Percentiles rank a stretch among this genome's conserved stretches.
These are phyloP conservation scores for Stentor coeruleus DNA, from an alignment of 73 alveolate species.

Conservation along the genomic window DNA sequence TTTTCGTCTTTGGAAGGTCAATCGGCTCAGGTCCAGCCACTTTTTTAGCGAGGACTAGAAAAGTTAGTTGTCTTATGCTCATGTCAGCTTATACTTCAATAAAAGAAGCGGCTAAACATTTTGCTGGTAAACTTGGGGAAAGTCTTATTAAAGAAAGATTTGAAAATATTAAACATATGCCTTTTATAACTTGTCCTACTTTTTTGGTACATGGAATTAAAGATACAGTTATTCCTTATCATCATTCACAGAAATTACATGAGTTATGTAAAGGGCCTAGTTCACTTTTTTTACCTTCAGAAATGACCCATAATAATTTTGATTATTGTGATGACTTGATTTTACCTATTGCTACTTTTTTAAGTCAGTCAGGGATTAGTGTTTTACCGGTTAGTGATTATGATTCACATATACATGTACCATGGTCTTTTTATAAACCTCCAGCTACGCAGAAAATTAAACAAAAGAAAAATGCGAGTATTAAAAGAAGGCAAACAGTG, in stretches of 20 bases:
- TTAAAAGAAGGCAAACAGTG: too few species aligned
- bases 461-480: too few species aligned
- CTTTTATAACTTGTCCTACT: slow-evolving; percentile 41
- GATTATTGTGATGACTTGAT: slow-evolving; percentile 24
- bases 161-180: slow-evolving; percentile 53
- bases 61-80: slow-evolving; percentile 49
- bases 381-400: too few species aligned
- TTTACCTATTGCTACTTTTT: too few species aligned
- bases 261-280: slow-evolving; percentile 28
- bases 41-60: slow-evolving; percentile 37
- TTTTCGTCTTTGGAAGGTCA: slow-evolving; percentile 69
- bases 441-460: too few species aligned
- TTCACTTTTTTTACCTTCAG: slow-evolving; percentile 24
- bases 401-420: too few species aligned
- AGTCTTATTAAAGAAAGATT: too few species aligned
- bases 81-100: slow-evolving; percentile 74
- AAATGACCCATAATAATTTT: slow-evolving; percentile 37
- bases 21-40: slow-evolving; percentile 79
- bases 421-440: too few species aligned
- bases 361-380: too few species aligned
- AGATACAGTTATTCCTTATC: slow-evolving; percentile 48
- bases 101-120: slow-evolving; percentile 51
- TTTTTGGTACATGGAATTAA: slow-evolving; percentile 48
- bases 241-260: slow-evolving; percentile 38
- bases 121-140: slow-evolving; percentile 37